These are phyloP conservation scores for Solanum ahanhuiri DNA, from an alignment of 257 asterid genomes.

Conservation along the genomic window DNA sequence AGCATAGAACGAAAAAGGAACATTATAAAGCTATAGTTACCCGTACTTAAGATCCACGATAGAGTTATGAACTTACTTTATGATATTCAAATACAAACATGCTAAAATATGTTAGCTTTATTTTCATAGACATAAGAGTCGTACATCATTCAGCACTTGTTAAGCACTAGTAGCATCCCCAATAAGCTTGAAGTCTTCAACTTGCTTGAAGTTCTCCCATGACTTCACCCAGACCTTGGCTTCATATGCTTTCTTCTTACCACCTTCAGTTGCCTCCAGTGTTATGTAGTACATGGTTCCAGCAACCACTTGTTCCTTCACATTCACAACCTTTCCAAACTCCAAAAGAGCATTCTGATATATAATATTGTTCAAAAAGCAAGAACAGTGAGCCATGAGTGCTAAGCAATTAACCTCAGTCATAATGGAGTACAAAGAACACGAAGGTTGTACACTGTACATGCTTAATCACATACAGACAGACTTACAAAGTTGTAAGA, in stretches of 20 bases:
- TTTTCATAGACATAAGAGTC: not conserved
- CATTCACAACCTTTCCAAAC: conserved; percentile 62
- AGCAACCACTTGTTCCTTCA: conserved; percentile 67
- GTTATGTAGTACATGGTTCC: conserved; percentile 73
- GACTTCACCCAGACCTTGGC: conserved; percentile 94
- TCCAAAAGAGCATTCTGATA: conserved; percentile 58
- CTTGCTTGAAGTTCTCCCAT: conserved; percentile 77
- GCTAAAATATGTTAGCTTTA: not conserved
- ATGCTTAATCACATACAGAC: not conserved
- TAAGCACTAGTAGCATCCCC: conserved; percentile 22
- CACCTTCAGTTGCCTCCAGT: conserved; percentile 62
- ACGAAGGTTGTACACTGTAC: not conserved
- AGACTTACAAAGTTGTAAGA: not conserved
- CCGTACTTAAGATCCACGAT: not conserved
- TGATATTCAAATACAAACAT: not conserved
- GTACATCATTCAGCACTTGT: not conserved
- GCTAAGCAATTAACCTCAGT: not conserved
- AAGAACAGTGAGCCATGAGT: not conserved
- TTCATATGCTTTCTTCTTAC: conserved; percentile 55
- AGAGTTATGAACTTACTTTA: not conserved
- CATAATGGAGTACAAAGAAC: not conserved
- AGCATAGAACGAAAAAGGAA: not conserved
- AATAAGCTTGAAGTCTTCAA: conserved; percentile 62
- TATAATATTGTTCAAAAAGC: not conserved
- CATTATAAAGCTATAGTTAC: not conserved